Evolutionary conservation across 352 stramenopile genomes (phyloP).

Genomic region (Pythium apleroticum): DNA sequence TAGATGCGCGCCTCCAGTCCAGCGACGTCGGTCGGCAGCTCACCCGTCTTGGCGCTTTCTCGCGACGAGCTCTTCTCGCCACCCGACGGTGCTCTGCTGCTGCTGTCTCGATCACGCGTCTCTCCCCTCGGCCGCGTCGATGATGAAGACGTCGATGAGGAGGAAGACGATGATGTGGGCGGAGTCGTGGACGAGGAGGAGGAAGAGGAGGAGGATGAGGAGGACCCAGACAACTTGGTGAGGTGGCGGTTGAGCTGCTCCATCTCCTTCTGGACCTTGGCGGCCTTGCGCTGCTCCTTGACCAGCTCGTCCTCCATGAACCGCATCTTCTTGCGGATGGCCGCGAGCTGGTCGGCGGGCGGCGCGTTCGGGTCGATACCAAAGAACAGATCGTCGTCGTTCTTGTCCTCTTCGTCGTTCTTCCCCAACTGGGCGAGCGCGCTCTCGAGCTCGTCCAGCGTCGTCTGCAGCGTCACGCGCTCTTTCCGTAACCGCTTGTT

Average conservation of each 20-base stretch:
- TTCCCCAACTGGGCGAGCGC: slow-evolving; percentile 63
- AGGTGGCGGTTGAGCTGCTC: slow-evolving; percentile 82
- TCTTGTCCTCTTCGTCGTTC: slow-evolving; percentile 57
- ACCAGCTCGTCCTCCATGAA: slow-evolving; percentile 77
- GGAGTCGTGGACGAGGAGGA: slow-evolving; percentile 7
- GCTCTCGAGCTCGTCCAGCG: slow-evolving; percentile 72
- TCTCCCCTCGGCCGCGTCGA: slow-evolving; percentile 15
- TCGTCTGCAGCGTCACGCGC: slow-evolving; percentile 57
- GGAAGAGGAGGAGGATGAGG: slow-evolving; percentile 31
- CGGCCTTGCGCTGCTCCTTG: slow-evolving; percentile 78
- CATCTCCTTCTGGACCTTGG: slow-evolving; percentile 81
- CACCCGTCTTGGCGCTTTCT: slow-evolving; percentile 25
- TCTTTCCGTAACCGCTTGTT: slow-evolving; percentile 87
- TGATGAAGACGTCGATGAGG: slow-evolving; percentile 30
- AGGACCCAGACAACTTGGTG: slow-evolving; percentile 39
- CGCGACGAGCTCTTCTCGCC: not conserved
- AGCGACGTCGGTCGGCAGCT: slow-evolving; percentile 47
- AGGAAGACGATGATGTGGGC: slow-evolving; percentile 30
- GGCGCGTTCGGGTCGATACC: slow-evolving; percentile 63
- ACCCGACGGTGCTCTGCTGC: slow-evolving; percentile 2
- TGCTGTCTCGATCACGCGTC: slow-evolving; percentile 17
- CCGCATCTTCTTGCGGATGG: slow-evolving; percentile 65
- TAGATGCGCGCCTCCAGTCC: slow-evolving; percentile 71
- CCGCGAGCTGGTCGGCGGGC: slow-evolving; percentile 54
- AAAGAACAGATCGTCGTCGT: slow-evolving; percentile 74